Base-by-base conservation (phyloP, 495 filamentous ascomycete species). In the Staphylotrichum tortipilum region DNA sequence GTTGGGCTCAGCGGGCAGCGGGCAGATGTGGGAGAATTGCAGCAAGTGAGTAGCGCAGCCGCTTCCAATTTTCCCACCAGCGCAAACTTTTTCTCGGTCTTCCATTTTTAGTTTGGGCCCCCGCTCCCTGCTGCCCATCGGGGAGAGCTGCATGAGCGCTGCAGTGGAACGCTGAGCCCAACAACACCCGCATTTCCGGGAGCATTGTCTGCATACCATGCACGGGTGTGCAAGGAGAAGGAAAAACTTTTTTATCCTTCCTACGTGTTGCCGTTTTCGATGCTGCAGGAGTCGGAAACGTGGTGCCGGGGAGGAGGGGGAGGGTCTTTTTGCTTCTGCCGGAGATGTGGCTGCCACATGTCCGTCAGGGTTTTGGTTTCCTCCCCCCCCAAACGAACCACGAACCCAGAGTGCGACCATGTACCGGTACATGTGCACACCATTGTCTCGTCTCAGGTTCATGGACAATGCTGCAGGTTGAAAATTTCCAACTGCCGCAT, bases 91-190 rank as follows among this genome's bases (percentile, higher is more conserved):
- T n/a, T n/a, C n/a, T n/a, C n/a, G 26, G 26, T 10, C 35, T n/a
- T 30, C 37, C 37, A 41, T 53, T 47, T 53, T 47, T 53, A 46
- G 50, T 5, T 33, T 18, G 17, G 12, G 34, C 9, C n/a, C n/a
- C n/a, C n/a, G n/a, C n/a, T n/a, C n/a, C n/a, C n/a, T n/a, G n/a
- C n/a, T n/a, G n/a, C n/a, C n/a, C 15, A 18, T 11, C 21, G 5
- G 7, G 11, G 31, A 44, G 44, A 30, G 44, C 33, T 53, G 51
- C 51, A 53, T 47, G 37, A 53, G 45, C 44, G 31, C 44, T 53
- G 44, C 19, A 5, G 36, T 53, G 51, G 38, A 37, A 53, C 51
- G n/a, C n/a, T n/a, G n/a, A n/a, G n/a, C 6, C 22, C n/a, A 34
- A 15, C 15, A 48, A 31, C 26, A 17, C 40, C 24, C 40, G 26